Conservation (phyloP, 2,329 filamentous ascomycete genomes). For the Mariannaea sp. region DNA sequence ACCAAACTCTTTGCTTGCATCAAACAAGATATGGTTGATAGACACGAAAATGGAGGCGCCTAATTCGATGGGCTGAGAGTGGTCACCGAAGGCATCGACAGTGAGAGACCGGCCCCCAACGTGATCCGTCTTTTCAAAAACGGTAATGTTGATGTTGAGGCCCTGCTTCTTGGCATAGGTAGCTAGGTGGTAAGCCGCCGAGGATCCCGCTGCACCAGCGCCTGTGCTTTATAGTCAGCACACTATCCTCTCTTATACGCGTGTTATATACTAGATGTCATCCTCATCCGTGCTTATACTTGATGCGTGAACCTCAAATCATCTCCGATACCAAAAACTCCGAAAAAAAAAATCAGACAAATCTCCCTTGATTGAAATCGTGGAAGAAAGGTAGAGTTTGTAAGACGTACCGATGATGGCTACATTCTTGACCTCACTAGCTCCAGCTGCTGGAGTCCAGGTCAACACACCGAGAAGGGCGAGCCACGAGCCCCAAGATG, state of each 20-base stretch:
- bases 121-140: constrained; percentile 80
- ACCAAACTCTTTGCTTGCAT: constrained; percentile 72
- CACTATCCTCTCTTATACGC: too few relatives aligned
- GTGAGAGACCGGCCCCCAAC: constrained; percentile 89
- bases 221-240: constrained; percentile 58
- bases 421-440: constrained; percentile 39
- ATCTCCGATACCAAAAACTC: too few relatives aligned
- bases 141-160: constrained; percentile 74
- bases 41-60: constrained; percentile 92
- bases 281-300: background rate
- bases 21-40: constrained; percentile 80
- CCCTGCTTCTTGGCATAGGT: constrained; percentile 68
- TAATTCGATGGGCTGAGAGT: constrained; percentile 74
- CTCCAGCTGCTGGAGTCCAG: constrained; percentile 13
- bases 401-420: constrained; percentile 44
- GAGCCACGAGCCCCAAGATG: constrained; percentile 20
- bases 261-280: too few relatives aligned
- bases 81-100: constrained; percentile 74
- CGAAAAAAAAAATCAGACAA: background rate
- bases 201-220: constrained; percentile 86
- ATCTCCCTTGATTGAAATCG: background rate
- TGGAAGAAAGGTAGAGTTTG: background rate
- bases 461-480: constrained; percentile 28
- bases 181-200: constrained; percentile 80
- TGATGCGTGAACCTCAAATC: too few relatives aligned